phyloP scores from a whole-genome alignment of 441 rosid species.

The Flueggea neowawraea region DNA sequence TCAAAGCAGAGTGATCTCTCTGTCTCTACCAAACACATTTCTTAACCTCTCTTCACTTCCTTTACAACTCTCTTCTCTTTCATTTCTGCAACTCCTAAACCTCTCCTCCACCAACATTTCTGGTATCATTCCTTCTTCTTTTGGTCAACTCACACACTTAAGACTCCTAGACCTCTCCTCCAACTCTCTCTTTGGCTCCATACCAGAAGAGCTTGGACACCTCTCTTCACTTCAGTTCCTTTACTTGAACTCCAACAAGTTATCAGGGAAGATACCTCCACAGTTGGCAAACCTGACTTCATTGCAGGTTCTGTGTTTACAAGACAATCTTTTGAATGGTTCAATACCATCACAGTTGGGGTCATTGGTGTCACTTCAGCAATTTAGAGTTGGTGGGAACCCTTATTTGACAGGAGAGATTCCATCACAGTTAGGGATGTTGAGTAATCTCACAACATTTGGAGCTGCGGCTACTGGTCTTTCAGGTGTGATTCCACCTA shows the following conservation, averaged over 20 bases:
- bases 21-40: constrained; percentile 74
- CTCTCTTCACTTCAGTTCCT: constrained; percentile 84
- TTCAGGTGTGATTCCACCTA: constrained; percentile 74
- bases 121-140: constrained; percentile 77
- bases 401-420: constrained; percentile 73
- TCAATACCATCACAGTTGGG: constrained; percentile 85
- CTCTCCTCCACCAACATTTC: constrained; percentile 89
- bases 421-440: constrained; percentile 68
- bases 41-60: constrained; percentile 84
- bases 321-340: constrained; percentile 81
- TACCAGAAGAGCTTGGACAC: constrained; percentile 70
- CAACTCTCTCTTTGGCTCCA: constrained; percentile 72
- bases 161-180: constrained; percentile 90
- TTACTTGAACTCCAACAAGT: constrained; percentile 71
- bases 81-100: constrained; percentile 83
- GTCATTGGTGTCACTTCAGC: constrained; percentile 69
- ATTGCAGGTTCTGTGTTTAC: constrained; percentile 75
- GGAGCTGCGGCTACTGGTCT: constrained; percentile 91
- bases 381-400: constrained; percentile 85
- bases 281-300: constrained; percentile 63
- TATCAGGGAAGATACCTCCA: constrained; percentile 67
- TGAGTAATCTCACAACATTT: constrained; percentile 77
- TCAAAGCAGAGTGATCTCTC: constrained; percentile 71
- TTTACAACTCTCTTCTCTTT: constrained; percentile 62
- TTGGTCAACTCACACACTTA: constrained; percentile 60